Evolutionary conservation across 345 rosid genomes (phyloP), one percentile per base, ranked within the genome.

Genomic region (Moringa oleifera): DNA sequence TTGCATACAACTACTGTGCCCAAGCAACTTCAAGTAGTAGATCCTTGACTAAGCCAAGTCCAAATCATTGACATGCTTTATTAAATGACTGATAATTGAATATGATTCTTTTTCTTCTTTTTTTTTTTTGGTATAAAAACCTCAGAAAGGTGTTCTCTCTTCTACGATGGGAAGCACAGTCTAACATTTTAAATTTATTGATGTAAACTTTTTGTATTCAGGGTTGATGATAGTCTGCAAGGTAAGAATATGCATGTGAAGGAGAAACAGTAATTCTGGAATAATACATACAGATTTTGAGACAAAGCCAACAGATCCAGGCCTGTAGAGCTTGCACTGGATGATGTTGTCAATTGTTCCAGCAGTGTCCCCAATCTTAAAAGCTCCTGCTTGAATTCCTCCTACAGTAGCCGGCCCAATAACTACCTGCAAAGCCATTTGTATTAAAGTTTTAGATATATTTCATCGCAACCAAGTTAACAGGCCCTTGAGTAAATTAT

Each of bases 371-470:
- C 98, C 98, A 31, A 93, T 93, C 80, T 90, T 93, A 78, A 93
- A 90, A 59, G 98, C 97, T 68, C 98, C 98, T 70, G 92, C 98
- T 81, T 90, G 97, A 72, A 90, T 72, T 64, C 98, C 98, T 76
- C 98, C 98, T 57, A 93, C 98, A 18, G 98, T 90, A 66, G 98
- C 98, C 20, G 98, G 98, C 63, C 98, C 98, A 61, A 93, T 86
- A 68, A 93, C 91, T 84, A 93, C 98, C 98, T 93, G 75, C 55
- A 73, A 51, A 20, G 71, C 37, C 67, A 74, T 57, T 63, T 59
- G 20, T 51, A 57, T 20, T 36, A 63, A 68, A 70, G 37, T 57
- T 53, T 67, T 55, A 52, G 23, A 36, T 20, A 19, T 37, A 57
- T 22, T n/a, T 47, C 25, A 66, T 53, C 33, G 10, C 25, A 19